Conservation (phyloP, 331 rosid genomes). For the Quercus phellos region DNA sequence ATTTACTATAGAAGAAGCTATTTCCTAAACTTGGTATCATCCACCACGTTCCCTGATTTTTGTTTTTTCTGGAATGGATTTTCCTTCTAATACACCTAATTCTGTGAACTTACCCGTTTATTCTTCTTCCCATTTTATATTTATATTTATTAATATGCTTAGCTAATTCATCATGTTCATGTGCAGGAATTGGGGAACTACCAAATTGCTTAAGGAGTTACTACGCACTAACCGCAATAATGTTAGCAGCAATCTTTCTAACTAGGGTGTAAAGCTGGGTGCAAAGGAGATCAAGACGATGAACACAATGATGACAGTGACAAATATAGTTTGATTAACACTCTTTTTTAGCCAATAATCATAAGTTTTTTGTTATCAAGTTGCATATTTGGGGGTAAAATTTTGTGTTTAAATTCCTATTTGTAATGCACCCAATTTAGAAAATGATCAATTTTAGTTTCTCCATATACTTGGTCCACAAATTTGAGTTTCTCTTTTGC, state of each 20-base stretch:
- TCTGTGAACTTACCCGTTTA: not conserved
- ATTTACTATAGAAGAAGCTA: not conserved
- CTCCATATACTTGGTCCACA: no score
- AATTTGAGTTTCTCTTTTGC: no score
- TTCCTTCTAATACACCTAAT: not conserved
- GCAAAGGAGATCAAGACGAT: not conserved
- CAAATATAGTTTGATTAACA: not conserved
- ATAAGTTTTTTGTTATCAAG: not conserved
- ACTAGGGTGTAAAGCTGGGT: not conserved
- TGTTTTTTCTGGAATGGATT: not conserved
- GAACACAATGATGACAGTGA: not conserved
- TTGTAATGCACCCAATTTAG: no score
- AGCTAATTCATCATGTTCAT: not conserved
- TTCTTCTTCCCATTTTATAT: not conserved
- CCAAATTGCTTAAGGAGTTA: constrained; percentile 21
- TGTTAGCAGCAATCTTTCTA: constrained; percentile 8
- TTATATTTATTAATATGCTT: not conserved
- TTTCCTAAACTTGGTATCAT: not conserved
- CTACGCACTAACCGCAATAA: constrained; percentile 6
- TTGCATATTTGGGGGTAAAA: no score
- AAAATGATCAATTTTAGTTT: no score
- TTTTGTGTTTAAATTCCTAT: no score
- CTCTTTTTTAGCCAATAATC: not conserved
- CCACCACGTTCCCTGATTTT: not conserved
- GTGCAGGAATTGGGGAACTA: constrained; percentile 25